Conservation (phyloP, 305 asterid species). For the Fraxinus greggii region DNA sequence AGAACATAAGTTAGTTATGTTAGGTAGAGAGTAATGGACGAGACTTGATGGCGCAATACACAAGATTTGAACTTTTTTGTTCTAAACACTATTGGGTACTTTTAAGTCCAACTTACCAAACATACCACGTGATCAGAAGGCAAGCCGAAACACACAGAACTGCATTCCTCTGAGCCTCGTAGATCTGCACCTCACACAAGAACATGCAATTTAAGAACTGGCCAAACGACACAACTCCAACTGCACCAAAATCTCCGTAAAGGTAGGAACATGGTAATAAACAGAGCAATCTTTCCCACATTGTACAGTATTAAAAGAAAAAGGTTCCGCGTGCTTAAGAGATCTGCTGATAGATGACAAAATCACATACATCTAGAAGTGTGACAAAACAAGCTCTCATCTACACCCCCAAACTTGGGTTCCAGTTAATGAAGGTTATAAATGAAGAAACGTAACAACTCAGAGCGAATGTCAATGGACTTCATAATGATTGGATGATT, state of each 20-base stretch:
- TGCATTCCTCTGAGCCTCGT: conserved; percentile 84
- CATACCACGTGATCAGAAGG: conserved; percentile 32
- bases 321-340: background rate
- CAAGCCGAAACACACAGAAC: conserved; percentile 66
- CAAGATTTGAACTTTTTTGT: background rate
- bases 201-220: background rate
- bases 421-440: background rate
- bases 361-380: background rate
- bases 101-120: background rate
- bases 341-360: background rate
- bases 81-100: background rate
- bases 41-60: background rate
- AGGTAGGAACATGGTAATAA: too few relatives aligned
- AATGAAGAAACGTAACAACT: background rate
- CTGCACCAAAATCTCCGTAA: background rate
- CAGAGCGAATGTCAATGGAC: background rate
- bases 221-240: background rate
- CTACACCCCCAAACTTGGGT: background rate
- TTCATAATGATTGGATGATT: background rate
- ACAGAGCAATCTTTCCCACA: too few relatives aligned
- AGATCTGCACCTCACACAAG: conserved; percentile 40
- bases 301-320: too few relatives aligned
- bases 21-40: background rate
- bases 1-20: background rate
- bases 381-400: background rate